Conservation (phyloP, 2,329 filamentous ascomycete species). For the Plectosphaerella sp. region DNA sequence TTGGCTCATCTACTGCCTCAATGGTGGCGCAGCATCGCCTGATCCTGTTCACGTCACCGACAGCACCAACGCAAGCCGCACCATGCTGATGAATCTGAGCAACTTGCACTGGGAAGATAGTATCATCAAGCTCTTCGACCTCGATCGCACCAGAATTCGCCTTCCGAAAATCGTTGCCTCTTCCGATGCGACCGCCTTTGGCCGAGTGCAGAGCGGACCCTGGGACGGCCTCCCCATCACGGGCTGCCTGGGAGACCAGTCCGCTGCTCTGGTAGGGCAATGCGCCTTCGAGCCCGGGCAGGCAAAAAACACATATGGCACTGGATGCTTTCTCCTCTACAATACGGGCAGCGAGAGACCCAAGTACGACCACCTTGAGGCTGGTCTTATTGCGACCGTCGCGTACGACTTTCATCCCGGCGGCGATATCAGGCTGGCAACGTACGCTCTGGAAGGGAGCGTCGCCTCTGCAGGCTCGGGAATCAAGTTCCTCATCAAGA, state of each 20-base stretch:
- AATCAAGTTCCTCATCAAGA: conserved; percentile 68
- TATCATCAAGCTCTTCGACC: conserved; percentile 73
- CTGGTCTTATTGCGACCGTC: conserved; percentile 76
- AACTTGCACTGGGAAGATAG: conserved; percentile 75
- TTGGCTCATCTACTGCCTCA: conserved; percentile 82
- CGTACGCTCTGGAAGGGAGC: conserved; percentile 80
- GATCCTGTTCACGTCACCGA: conserved; percentile 73
- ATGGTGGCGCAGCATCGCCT: conserved; percentile 60
- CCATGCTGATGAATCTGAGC: conserved; percentile 90
- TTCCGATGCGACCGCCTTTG: conserved; percentile 69
- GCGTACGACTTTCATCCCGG: conserved; percentile 65
- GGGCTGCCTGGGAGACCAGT: conserved; percentile 86
- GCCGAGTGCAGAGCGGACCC: conserved; percentile 58
- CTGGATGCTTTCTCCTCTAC: conserved; percentile 84
- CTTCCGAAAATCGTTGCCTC: conserved; percentile 83
- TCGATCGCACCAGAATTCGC: conserved; percentile 63
- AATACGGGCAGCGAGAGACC: conserved; percentile 73
- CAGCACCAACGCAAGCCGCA: conserved; percentile 81
- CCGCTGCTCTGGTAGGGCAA: conserved; percentile 79
- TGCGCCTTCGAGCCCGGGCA: conserved; percentile 76
- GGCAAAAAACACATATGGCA: conserved; percentile 90
- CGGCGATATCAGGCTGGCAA: conserved; percentile 51
- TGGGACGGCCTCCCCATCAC: conserved; percentile 70
- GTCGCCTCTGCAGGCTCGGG: conserved; percentile 73
- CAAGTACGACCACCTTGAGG: not conserved